These are phyloP conservation scores for Alternaria ventricosa DNA, from an alignment of 2,329 filamentous ascomycete species.

Conservation along the genomic window DNA sequence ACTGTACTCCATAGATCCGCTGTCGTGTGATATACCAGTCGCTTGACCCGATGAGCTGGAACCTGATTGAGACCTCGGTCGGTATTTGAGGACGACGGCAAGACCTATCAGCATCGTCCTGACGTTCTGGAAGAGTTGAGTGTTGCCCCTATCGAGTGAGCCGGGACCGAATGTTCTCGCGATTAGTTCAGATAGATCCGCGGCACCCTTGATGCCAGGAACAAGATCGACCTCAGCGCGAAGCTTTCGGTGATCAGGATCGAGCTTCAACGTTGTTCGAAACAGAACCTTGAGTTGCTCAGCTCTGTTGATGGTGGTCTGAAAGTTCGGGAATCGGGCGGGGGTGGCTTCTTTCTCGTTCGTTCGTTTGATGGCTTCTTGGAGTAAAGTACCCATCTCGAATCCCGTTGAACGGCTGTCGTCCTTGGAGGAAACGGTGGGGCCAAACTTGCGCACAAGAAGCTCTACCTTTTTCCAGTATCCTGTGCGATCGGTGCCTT, in stretches of 20 bases:
- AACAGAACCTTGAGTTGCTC: neutral
- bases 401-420: too few species aligned
- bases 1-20: neutral
- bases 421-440: neutral
- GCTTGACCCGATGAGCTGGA: neutral
- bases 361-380: neutral
- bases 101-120: neutral
- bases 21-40: neutral
- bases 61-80: too few species aligned
- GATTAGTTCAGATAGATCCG: neutral
- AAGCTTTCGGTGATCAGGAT: neutral
- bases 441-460: neutral
- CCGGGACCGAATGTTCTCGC: neutral
- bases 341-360: neutral
- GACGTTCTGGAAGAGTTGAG: neutral
- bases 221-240: neutral
- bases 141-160: neutral
- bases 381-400: neutral
- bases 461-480: neutral
- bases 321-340: neutral
- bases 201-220: neutral
- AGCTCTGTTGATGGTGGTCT: neutral
- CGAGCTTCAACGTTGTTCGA: neutral
- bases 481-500: neutral
- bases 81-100: neutral